Conservation (phyloP, 768 basidiomycete species). For the Peribolospora kevripleyi region DNA sequence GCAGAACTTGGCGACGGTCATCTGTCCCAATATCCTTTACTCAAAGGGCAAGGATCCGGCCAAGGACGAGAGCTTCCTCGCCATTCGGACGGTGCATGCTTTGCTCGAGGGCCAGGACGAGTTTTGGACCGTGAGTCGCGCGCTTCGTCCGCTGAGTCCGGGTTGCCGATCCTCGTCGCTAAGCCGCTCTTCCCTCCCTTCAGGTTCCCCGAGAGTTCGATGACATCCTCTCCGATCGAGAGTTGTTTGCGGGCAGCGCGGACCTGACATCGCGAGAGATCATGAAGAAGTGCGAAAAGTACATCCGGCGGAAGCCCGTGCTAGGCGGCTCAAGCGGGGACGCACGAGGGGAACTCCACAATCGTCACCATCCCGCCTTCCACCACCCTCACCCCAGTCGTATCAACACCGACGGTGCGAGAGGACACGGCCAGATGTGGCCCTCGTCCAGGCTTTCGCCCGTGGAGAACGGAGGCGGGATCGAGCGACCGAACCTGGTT, state of each 20-base stretch:
- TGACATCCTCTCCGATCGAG: slow-evolving; percentile 65
- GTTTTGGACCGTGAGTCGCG: slow-evolving; percentile 42
- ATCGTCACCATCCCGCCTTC: too few species aligned
- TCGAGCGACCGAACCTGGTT: too few species aligned
- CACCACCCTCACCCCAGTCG: too few species aligned
- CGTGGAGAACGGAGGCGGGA: too few species aligned
- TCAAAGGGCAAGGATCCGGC: slow-evolving; percentile 49
- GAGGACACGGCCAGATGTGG: too few species aligned
- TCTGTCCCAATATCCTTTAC: slow-evolving; percentile 92
- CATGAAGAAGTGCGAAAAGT: slow-evolving; percentile 82
- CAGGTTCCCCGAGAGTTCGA: slow-evolving; percentile 60
- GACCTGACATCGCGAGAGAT: slow-evolving; percentile 88
- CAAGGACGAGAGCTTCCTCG: slow-evolving; percentile 76
- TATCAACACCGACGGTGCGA: too few species aligned
- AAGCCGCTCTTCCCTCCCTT: too few species aligned
- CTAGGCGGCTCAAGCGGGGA: too few species aligned
- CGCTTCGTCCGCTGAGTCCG: background rate
- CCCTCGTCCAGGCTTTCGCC: too few species aligned
- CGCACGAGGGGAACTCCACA: too few species aligned
- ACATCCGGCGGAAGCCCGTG: slow-evolving; percentile 24
- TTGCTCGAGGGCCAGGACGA: slow-evolving; percentile 84
- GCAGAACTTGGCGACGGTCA: slow-evolving; percentile 81
- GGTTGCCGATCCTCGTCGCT: background rate
- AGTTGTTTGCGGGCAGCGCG: slow-evolving; percentile 64
- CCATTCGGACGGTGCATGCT: slow-evolving; percentile 60